phyloP scores from a whole-genome alignment of 305 asterid species.

The Solanum chacoense region DNA sequence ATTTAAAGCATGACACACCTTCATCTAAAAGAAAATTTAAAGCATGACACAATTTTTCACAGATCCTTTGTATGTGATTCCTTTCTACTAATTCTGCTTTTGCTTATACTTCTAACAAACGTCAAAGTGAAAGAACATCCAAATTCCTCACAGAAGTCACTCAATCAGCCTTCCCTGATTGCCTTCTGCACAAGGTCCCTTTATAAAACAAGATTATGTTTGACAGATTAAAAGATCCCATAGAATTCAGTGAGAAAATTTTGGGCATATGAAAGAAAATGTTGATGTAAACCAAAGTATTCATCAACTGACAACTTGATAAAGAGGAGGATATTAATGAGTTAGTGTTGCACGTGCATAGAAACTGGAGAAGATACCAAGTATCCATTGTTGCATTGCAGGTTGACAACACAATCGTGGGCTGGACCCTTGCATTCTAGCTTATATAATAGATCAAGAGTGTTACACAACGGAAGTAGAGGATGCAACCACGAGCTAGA shows the following conservation, averaged over 20 bases:
- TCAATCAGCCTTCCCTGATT: not conserved
- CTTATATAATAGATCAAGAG: not conserved
- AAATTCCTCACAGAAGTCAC: not conserved
- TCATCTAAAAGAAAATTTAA: not conserved
- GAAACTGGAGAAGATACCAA: not conserved
- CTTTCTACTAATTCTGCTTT: not conserved
- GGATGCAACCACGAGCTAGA: not conserved
- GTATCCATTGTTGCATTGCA: not conserved
- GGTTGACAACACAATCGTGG: not conserved
- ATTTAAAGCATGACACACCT: not conserved
- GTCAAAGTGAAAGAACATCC: not conserved
- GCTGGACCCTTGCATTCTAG: not conserved
- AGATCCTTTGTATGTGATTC: not conserved
- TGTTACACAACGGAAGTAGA: not conserved
- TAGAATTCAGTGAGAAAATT: not conserved
- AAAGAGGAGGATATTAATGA: not conserved
- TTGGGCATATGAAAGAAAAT: not conserved
- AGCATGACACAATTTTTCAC: not conserved
- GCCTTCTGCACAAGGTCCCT: not conserved
- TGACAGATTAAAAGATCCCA: not conserved
- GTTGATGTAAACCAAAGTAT: not conserved
- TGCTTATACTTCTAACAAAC: not conserved
- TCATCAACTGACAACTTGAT: not conserved
- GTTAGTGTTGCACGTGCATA: not conserved
- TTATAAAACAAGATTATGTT: not conserved